Evolutionary conservation across 768 basidiomycete species (phyloP).

Genomic region (Naganishia onofrii): DNA sequence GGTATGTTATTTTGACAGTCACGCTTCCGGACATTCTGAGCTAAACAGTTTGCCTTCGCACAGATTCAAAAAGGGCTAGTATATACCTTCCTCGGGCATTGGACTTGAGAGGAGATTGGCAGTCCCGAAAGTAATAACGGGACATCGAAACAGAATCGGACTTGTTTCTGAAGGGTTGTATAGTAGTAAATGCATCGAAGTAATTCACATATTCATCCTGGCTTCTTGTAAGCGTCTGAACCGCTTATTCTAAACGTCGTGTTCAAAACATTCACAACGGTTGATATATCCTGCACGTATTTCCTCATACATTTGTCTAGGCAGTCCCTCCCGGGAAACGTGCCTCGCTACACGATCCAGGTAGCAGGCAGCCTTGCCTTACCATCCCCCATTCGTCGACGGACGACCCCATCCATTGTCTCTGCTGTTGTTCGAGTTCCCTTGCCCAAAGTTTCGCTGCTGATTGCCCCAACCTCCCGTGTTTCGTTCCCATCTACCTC

Average conservation of each 20-base stretch:
- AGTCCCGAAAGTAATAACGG: neutral
- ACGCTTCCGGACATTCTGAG: neutral
- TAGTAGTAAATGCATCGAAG: neutral
- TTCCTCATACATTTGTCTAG: neutral
- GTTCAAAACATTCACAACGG: too few species aligned
- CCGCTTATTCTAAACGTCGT: neutral
- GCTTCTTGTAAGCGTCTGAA: neutral
- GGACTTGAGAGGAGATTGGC: neutral
- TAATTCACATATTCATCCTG: neutral
- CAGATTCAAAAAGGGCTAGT: conserved; percentile 28
- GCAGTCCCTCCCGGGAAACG: too few species aligned
- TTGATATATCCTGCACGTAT: neutral
- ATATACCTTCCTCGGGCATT: neutral
- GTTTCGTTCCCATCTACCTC: neutral
- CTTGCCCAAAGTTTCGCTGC: conserved; percentile 3
- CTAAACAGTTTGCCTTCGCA: neutral
- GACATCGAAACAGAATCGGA: neutral
- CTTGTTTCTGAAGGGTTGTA: conserved; percentile 2
- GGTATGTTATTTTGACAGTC: neutral
- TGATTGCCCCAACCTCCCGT: neutral
- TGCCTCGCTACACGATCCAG: too few species aligned
- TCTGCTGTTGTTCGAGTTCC: conserved; percentile 2
- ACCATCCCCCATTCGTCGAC: conserved; percentile 1
- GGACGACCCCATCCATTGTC: conserved; percentile 11
- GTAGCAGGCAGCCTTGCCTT: neutral